Conservation (phyloP, 2,329 filamentous ascomycete genomes). For the Immersiporthe knoxdaviesiana region DNA sequence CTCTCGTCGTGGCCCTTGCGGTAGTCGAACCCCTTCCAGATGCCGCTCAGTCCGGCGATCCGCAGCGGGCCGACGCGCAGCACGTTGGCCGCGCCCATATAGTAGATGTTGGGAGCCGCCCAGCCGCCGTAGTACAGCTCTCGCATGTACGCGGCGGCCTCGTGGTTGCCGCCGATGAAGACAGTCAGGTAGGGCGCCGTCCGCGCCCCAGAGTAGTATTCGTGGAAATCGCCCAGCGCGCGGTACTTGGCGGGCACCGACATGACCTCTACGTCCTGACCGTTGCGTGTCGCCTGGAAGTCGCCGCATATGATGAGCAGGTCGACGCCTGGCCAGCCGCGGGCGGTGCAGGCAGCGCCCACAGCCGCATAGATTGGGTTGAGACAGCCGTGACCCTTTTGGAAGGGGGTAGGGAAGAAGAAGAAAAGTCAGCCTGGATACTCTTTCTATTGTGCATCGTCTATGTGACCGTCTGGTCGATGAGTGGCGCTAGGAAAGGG, state of each 20-base stretch:
- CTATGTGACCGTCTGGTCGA: neutral
- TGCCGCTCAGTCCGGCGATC: slow-evolving; percentile 88
- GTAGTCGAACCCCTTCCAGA: slow-evolving; percentile 93
- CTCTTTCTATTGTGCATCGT: neutral
- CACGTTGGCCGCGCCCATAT: slow-evolving; percentile 90
- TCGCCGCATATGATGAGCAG: slow-evolving; percentile 94
- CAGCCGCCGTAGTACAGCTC: slow-evolving; percentile 97
- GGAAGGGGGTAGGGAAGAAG: too few species aligned
- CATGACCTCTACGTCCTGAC: slow-evolving; percentile 84
- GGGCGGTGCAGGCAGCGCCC: slow-evolving; percentile 66
- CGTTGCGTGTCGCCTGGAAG: slow-evolving; percentile 84
- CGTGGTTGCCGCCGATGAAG: slow-evolving; percentile 94
- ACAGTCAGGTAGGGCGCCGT: slow-evolving; percentile 86
- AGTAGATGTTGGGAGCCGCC: slow-evolving; percentile 97
- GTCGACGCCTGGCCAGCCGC: slow-evolving; percentile 82
- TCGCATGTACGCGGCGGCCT: slow-evolving; percentile 86
- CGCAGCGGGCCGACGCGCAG: slow-evolving; percentile 80
- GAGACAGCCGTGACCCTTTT: slow-evolving; percentile 85
- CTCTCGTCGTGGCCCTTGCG: slow-evolving; percentile 81
- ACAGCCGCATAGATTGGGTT: slow-evolving; percentile 89
- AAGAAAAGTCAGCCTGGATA: too few species aligned
- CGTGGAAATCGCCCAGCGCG: slow-evolving; percentile 85
- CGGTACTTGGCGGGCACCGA: slow-evolving; percentile 89
- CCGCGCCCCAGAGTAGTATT: slow-evolving; percentile 83
- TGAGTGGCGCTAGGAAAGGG: neutral